Evolutionary conservation across 495 filamentous ascomycete genomes (phyloP), one percentile per base, ranked within the genome.

Genomic region (Penicillium pulvis): DNA sequence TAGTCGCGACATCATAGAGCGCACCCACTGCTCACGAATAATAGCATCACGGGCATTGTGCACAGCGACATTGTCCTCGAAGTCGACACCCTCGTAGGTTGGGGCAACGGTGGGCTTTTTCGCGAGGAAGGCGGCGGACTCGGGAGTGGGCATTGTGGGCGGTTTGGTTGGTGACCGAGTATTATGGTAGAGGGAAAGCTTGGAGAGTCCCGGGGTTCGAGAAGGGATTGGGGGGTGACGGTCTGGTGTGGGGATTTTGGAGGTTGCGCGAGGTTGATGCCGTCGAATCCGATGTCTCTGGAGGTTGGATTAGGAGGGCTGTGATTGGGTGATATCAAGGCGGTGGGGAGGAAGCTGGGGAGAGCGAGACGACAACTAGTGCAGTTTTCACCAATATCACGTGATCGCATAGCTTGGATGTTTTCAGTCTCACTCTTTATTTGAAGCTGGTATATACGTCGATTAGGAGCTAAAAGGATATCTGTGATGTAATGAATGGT

Each of bases 21-120:
- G 86, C 28, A 98, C 92, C 95, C 95, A 98, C 78, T 98, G 94
- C 76, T 98, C 94, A 42, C 92, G 86, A 65, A 98, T 86, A 46
- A 98, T 87, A 35, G 93, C 87, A 66, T 98, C 94, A 65, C 96
- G 94, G 58, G 95, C 93, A 55, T 90, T 89, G 81, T 97, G 97
- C 52, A 98, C 77, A 61, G 88, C 85, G 69, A 83, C 82, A 64
- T 88, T 95, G 82, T 98, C 93, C 58, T 95, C 87, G 83, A 89
- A 98, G 81, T 98, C 92, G 74, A 98, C 94, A 68, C 93, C 93
- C 51, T 97, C 91, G 79, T 97, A 98, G 62, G 91, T 93, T 17
- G 94, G 91, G 36, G 93, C 85, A 50, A 98, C 94, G 48, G 83
- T 90, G 63, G 94, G 94, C 81, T 98, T 98, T 74, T 91, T 91